phyloP scores from a whole-genome alignment of 2,329 filamentous ascomycete genomes.

The Coniella lustricola region DNA sequence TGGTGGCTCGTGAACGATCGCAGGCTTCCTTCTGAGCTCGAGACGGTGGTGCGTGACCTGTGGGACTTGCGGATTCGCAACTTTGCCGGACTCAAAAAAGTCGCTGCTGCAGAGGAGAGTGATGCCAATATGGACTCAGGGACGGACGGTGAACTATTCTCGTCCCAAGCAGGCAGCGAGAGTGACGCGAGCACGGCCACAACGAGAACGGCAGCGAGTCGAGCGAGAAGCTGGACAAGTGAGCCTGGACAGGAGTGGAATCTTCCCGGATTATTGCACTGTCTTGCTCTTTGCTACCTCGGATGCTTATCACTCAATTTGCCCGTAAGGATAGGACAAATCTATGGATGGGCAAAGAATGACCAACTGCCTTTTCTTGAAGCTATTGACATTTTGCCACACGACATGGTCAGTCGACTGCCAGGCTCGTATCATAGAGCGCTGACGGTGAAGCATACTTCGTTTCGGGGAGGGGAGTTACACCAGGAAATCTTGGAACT shows the following conservation, averaged over 20 bases:
- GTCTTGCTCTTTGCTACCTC: constrained; percentile 72
- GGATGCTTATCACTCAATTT: constrained; percentile 68
- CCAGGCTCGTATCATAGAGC: constrained; percentile 53
- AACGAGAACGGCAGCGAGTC: constrained; percentile 25
- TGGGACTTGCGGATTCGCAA: constrained; percentile 65
- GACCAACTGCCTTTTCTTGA: constrained; percentile 66
- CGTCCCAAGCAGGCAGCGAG: constrained; percentile 45
- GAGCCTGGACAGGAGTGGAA: constrained; percentile 42
- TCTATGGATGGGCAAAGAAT: constrained; percentile 59
- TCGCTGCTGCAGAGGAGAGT: constrained; percentile 26
- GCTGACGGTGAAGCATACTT: constrained; percentile 44
- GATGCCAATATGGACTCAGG: constrained; percentile 23
- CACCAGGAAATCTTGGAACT: constrained; percentile 58
- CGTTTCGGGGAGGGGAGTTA: constrained; percentile 49
- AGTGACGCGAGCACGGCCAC: constrained; percentile 22
- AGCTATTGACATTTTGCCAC: constrained; percentile 41
- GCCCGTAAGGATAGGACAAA: constrained; percentile 67
- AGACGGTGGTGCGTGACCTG: constrained; percentile 72
- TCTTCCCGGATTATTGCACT: constrained; percentile 65
- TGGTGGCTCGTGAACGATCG: constrained; percentile 63
- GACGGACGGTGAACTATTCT: constrained; percentile 43
- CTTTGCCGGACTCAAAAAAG: constrained; percentile 46
- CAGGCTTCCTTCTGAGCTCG: constrained; percentile 64
- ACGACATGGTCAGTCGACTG: constrained; percentile 59
- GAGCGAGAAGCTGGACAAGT: constrained; percentile 36